Evolutionary conservation across 768 basidiomycete genomes (phyloP).

Genomic region (Myochromella boudieri): DNA sequence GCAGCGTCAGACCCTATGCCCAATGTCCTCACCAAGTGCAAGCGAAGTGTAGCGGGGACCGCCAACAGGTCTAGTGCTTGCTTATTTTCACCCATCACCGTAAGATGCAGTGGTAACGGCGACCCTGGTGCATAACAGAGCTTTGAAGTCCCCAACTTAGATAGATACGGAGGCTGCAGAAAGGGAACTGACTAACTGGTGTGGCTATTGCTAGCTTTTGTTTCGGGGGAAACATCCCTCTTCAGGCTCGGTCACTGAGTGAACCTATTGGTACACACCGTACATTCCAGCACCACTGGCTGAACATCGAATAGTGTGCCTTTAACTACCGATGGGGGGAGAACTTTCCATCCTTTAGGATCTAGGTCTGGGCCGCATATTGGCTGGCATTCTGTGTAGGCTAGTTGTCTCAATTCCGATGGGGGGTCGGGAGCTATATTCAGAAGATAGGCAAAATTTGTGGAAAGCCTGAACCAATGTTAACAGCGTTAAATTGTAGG

Average conservation of each 20-base stretch:
- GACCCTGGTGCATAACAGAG: constrained; percentile 51
- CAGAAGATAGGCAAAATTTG: constrained; percentile 33
- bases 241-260: no score
- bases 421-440: constrained; percentile 29
- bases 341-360: constrained; percentile 37
- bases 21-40: constrained; percentile 47
- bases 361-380: constrained; percentile 36
- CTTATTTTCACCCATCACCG: constrained; percentile 40
- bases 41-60: constrained; percentile 33
- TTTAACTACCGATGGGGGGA: constrained; percentile 24
- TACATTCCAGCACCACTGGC: constrained; percentile 30
- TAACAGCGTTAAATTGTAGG: neutral
- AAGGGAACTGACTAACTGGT: no score
- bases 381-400: constrained; percentile 30
- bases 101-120: constrained; percentile 50
- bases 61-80: constrained; percentile 53
- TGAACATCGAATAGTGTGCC: constrained; percentile 33
- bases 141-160: no score
- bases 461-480: constrained; percentile 18
- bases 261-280: no score
- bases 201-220: no score
- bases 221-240: no score
- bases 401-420: constrained; percentile 30
- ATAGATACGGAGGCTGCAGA: no score
- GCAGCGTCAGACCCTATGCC: constrained; percentile 49